These are phyloP conservation scores for Trametes cingulata DNA, from an alignment of 768 basidiomycete genomes.

Conservation along the genomic window DNA sequence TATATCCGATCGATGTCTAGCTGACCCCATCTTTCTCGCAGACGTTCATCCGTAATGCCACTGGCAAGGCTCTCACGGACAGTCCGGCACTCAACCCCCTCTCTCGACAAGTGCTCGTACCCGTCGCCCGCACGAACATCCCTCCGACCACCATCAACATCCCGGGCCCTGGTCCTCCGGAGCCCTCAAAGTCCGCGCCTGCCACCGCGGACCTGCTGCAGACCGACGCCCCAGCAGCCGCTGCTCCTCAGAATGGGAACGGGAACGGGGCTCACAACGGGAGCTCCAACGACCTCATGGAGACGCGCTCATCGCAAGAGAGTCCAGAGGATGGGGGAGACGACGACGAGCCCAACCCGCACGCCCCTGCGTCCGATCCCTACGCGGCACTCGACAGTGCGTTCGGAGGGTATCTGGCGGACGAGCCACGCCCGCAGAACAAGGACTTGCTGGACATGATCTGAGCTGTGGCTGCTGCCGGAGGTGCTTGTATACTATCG, in stretches of 20 bases:
- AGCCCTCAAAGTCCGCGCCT: constrained; percentile 39
- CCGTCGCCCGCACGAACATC: constrained; percentile 54
- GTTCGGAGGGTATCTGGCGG: constrained; percentile 71
- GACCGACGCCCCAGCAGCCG: constrained; percentile 13
- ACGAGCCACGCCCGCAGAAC: constrained; percentile 66
- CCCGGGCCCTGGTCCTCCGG: constrained; percentile 63
- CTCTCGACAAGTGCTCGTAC: constrained; percentile 71
- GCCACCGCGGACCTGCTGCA: constrained; percentile 28
- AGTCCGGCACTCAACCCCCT: constrained; percentile 87
- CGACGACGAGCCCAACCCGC: constrained; percentile 41
- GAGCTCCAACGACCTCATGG: constrained; percentile 15
- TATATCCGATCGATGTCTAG: background rate
- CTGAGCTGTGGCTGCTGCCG: constrained; percentile 1
- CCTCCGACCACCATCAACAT: constrained; percentile 45
- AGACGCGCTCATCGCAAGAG: constrained; percentile 19
- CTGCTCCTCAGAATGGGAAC: too few species aligned
- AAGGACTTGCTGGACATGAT: constrained; percentile 58
- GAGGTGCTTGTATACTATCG: constrained; percentile 17
- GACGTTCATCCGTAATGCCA: constrained; percentile 93
- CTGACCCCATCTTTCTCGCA: constrained; percentile 29
- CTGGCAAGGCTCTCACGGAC: constrained; percentile 79
- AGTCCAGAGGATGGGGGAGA: constrained; percentile 33
- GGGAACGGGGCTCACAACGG: constrained; percentile 10
- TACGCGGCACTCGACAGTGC: constrained; percentile 82
- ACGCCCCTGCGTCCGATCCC: constrained; percentile 52